Evolutionary conservation across 805 yeast genomes (phyloP), one percentile per base, ranked within the genome.

Genomic region (Wickerhamomyces hampshirensis): DNA sequence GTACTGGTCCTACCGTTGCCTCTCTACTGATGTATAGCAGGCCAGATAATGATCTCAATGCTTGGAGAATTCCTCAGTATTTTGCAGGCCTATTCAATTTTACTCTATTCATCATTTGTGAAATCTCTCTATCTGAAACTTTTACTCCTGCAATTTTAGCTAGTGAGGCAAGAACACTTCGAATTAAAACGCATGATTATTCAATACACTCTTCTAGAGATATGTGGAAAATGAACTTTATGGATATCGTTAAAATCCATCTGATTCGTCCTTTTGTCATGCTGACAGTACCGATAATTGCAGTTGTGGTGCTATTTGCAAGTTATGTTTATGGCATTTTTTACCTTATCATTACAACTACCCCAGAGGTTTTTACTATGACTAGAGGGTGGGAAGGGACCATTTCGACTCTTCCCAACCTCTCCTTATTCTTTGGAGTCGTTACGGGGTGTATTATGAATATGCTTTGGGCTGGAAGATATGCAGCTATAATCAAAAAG

Each of bases 41-140:
- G 30, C 46, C 61, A 31, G 59, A 62, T 27, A 47, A 50, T 18
- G 55, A 43, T 26, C 39, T 62, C 41, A 75, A 71, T 5, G 47
- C 60, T 2, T 79, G 84, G 84, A 60, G 83, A 46, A 73, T 81
- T 71, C 63, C 77, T 5, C 60, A 65, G 18, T 79, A 76, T 65
- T 61, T 74, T 36, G 55, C 65, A 9, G 80, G 75, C 3, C 61
- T 75, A 8, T 49, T 71, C 24, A 35, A 58, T 4, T 33, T 60
- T 12, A 52, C 57, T 17, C 44, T 66, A 1, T 50, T 62, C 26
- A 13, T 59, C 5, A 39, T 65, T 5, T 58, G 64, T 33, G 71
- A 70, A 46, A 54, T 71, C 6, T 66, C 38, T 10, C 14, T 43
- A n/a, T 34, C 31, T 4, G 51, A 47, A 37, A 47, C 51, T 1